Percentiles rank a stretch among this genome's conserved stretches.
Evolutionary conservation across 495 filamentous ascomycete genomes (phyloP).

Genomic region (Trichoderma erinaceum): DNA sequence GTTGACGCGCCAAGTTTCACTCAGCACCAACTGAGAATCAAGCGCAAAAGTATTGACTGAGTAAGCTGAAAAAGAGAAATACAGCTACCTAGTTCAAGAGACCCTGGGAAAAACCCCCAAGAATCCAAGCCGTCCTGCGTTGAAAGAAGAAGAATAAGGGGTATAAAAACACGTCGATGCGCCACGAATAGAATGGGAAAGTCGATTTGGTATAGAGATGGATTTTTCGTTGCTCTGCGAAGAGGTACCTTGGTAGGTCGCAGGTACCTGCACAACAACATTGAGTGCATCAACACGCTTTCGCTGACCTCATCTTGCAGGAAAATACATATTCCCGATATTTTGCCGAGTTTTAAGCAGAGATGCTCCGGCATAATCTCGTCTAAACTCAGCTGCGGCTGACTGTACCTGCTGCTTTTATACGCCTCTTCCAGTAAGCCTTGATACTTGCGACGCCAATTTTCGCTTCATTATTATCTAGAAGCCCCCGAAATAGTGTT

Average conservation of each 20-base stretch:
- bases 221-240: no score
- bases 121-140: neutral
- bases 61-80: constrained; percentile 6
- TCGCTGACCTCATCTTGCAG: constrained; percentile 16
- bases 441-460: no score
- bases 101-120: neutral
- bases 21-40: neutral
- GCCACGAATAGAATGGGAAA: neutral
- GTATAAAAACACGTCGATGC: neutral
- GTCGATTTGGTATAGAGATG: no score
- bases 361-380: neutral
- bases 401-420: neutral
- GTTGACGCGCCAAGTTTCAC: neutral
- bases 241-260: neutral
- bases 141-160: neutral
- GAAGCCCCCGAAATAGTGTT: neutral
- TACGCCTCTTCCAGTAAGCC: neutral
- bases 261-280: neutral
- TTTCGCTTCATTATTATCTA: no score
- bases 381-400: neutral
- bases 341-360: neutral
- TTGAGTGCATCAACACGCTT: neutral
- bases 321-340: neutral
- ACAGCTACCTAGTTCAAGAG: neutral
- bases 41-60: neutral